Conservation (phyloP, 2,329 filamentous ascomycete species). For the Ophiostoma populinum region DNA sequence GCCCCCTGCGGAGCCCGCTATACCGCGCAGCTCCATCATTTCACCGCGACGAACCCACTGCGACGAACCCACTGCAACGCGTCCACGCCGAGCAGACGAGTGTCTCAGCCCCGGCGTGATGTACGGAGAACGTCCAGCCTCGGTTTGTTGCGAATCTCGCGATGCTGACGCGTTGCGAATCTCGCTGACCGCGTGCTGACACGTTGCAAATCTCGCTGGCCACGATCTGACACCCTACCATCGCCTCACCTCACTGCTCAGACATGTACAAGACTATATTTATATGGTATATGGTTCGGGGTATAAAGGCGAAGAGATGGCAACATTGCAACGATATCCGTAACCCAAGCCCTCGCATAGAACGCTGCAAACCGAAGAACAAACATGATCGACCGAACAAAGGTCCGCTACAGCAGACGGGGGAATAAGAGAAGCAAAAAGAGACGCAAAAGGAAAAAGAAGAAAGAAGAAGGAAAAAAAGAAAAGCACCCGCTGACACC, state of each 20-base stretch:
- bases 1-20: not conserved
- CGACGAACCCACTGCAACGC: constrained; percentile 1
- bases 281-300: too few species aligned
- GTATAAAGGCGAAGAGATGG: too few species aligned
- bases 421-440: constrained; percentile 1
- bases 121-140: too few species aligned
- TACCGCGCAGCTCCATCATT: constrained; percentile 1
- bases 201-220: too few species aligned
- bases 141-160: too few species aligned
- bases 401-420: not conserved
- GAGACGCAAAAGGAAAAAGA: not conserved
- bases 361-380: not conserved
- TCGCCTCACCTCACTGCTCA: too few species aligned
- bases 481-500: not conserved
- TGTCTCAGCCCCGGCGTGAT: not conserved
- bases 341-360: not conserved
- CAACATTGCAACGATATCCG: too few species aligned
- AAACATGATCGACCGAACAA: too few species aligned
- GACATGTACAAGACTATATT: too few species aligned
- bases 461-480: constrained; percentile 1
- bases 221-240: too few species aligned
- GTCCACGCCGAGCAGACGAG: not conserved
- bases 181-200: too few species aligned
- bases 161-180: too few species aligned
- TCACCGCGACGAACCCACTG: not conserved